Percentiles rank a stretch among this genome's conserved stretches.
phyloP scores from a whole-genome alignment of 495 filamentous ascomycete genomes.

The Geoglossum glabrum region DNA sequence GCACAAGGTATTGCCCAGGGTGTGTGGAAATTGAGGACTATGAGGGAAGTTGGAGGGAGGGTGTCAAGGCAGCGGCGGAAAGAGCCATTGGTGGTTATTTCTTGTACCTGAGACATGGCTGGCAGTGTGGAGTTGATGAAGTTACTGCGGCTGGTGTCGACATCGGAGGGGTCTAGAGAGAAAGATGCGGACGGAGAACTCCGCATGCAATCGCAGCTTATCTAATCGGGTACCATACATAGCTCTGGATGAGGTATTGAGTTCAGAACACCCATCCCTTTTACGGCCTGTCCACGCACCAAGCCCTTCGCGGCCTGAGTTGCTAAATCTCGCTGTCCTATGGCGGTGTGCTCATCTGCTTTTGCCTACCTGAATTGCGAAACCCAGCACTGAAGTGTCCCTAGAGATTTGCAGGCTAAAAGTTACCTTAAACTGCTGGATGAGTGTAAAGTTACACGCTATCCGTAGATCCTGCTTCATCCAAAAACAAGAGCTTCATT shows the following conservation, averaged over 20 bases:
- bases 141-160: background rate
- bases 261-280: background rate
- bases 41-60: slow-evolving; percentile 43
- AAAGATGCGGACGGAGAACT: background rate
- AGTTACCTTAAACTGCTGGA: background rate
- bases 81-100: slow-evolving; percentile 45
- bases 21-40: slow-evolving; percentile 82
- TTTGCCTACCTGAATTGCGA: background rate
- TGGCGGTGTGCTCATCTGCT: background rate
- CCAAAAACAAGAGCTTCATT: background rate
- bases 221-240: no score
- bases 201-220: background rate
- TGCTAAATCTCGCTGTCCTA: background rate
- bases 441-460: background rate
- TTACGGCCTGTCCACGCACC: background rate
- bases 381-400: background rate
- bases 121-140: background rate
- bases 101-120: slow-evolving; percentile 50
- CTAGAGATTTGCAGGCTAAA: background rate
- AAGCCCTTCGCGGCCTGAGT: background rate
- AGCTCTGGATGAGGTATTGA: no score
- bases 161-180: background rate
- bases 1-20: slow-evolving; percentile 93
- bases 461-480: background rate
- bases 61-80: slow-evolving; percentile 45